phyloP scores from a whole-genome alignment of 148 eudicot genomes.

The Silene conica region DNA sequence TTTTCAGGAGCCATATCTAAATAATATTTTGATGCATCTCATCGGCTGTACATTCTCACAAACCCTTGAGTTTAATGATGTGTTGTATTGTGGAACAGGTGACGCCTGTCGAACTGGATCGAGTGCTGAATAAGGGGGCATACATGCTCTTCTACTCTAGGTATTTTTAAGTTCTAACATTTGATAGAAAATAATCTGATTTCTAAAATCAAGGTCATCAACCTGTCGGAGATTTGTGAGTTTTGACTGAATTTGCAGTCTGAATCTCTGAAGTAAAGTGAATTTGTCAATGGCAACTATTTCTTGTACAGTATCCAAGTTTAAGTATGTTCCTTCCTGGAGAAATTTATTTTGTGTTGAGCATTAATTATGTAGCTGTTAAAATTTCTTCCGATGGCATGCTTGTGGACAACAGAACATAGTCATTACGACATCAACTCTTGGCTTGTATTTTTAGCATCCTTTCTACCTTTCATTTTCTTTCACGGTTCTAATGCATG shows the following conservation, averaged over 20 bases:
- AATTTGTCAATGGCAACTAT: neutral
- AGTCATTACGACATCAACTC: neutral
- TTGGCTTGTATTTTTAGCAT: neutral
- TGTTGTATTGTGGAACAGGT: slow-evolving; percentile 45
- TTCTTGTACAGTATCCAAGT: neutral
- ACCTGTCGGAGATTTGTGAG: neutral
- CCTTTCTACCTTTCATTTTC: neutral
- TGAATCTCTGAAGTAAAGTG: neutral
- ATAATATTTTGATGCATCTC: too few species aligned
- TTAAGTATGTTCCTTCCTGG: neutral
- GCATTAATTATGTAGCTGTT: neutral
- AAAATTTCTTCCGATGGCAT: neutral
- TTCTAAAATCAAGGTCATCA: neutral
- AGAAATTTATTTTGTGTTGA: neutral
- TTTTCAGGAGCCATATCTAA: too few species aligned
- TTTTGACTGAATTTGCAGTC: neutral
- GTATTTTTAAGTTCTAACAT: slow-evolving; percentile 22
- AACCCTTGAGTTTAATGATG: neutral
- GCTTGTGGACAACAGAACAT: neutral
- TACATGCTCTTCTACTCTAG: slow-evolving; percentile 92
- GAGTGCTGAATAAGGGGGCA: slow-evolving; percentile 68
- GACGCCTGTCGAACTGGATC: slow-evolving; percentile 54
- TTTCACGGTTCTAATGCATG: neutral
- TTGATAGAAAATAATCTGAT: neutral
- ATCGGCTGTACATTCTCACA: too few species aligned